Percentiles rank a stretch among this genome's conserved stretches.
phyloP scores from a whole-genome alignment of 78 protist genomes.

The Andalucia godoyi region DNA sequence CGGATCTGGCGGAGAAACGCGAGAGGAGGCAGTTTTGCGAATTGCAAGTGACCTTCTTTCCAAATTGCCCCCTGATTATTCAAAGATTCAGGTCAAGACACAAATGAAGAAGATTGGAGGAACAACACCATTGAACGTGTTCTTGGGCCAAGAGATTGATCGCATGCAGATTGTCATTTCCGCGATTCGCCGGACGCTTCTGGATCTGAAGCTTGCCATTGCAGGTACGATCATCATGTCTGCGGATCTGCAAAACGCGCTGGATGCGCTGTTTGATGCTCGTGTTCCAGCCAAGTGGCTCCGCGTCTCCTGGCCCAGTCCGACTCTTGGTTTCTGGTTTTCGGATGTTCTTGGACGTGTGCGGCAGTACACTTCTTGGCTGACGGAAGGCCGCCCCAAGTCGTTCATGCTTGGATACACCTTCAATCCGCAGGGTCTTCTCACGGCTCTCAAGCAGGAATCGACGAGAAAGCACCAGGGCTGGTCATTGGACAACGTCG shows the following conservation, averaged over 20 bases:
- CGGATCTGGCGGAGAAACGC: constrained; percentile 40
- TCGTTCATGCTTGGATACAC: constrained; percentile 34
- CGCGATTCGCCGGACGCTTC: constrained; percentile 11
- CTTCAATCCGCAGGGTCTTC: constrained; percentile 68
- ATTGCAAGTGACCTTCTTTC: constrained; percentile 20
- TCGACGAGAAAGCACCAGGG: constrained; percentile 50
- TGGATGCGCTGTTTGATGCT: constrained; percentile 34
- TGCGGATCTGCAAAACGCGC: constrained; percentile 18
- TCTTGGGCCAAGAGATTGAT: constrained; percentile 60
- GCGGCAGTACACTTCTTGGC: constrained; percentile 58
- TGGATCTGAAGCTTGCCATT: constrained; percentile 51
- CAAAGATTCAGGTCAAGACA: constrained; percentile 1
- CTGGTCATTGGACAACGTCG: constrained; percentile 68
- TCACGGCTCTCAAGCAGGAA: constrained; percentile 66
- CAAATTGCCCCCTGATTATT: constrained; percentile 46
- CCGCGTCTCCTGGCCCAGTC: constrained; percentile 24
- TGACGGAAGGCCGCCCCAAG: constrained; percentile 38
- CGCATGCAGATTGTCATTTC: constrained; percentile 31
- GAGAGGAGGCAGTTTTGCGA: constrained; percentile 27
- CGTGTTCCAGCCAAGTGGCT: constrained; percentile 46
- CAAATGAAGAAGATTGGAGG: neutral
- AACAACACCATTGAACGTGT: constrained; percentile 48
- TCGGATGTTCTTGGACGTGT: constrained; percentile 19
- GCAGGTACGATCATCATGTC: constrained; percentile 53
- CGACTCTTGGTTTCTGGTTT: constrained; percentile 54